A percentile compares a stretch with the other conserved stretches of the same genome.
phyloP scores from a whole-genome alignment of 2,329 filamentous ascomycete genomes.

The Cephalotrichum gorgonifer region DNA sequence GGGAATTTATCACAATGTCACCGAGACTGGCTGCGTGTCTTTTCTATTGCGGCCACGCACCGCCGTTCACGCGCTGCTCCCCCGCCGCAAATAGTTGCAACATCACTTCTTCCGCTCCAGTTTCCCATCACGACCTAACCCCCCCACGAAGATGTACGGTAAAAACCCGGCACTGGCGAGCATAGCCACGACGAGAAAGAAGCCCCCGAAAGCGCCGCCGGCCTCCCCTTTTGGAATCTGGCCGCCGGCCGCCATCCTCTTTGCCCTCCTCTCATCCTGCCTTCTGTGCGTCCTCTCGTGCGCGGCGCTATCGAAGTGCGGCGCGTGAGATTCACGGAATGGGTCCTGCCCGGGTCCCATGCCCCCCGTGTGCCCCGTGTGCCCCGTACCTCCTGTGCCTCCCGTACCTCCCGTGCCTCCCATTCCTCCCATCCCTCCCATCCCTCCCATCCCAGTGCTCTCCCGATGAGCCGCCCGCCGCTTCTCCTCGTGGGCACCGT shows the following conservation, averaged over 20 bases:
- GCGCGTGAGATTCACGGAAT: conserved; percentile 40
- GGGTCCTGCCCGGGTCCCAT: conserved; percentile 50
- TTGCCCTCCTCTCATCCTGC: conserved; percentile 38
- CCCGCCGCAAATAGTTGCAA: too few species aligned
- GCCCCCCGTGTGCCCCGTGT: conserved; percentile 26
- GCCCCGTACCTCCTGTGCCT: not conserved
- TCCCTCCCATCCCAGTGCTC: not conserved
- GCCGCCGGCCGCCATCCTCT: conserved; percentile 3
- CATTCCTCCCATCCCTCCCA: conserved; percentile 3
- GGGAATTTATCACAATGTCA: not conserved
- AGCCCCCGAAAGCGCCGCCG: not conserved
- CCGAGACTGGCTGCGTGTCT: not conserved
- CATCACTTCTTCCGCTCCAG: too few species aligned
- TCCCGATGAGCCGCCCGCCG: conserved; percentile 40
- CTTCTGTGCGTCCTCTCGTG: conserved; percentile 66
- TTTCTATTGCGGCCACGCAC: not conserved
- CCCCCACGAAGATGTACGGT: conserved; percentile 2
- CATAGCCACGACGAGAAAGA: conserved; percentile 5
- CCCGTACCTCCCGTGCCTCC: conserved; percentile 16
- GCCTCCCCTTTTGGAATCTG: not conserved
- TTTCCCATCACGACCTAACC: not conserved
- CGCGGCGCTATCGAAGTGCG: conserved; percentile 64
- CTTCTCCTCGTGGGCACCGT: conserved; percentile 56
- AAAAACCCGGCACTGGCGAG: conserved; percentile 3
- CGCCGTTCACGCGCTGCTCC: not conserved